A percentile compares a stretch with the other conserved stretches of the same genome.
Evolutionary conservation across 495 filamentous ascomycete genomes (phyloP).

Genomic region (Daldinia childiae): DNA sequence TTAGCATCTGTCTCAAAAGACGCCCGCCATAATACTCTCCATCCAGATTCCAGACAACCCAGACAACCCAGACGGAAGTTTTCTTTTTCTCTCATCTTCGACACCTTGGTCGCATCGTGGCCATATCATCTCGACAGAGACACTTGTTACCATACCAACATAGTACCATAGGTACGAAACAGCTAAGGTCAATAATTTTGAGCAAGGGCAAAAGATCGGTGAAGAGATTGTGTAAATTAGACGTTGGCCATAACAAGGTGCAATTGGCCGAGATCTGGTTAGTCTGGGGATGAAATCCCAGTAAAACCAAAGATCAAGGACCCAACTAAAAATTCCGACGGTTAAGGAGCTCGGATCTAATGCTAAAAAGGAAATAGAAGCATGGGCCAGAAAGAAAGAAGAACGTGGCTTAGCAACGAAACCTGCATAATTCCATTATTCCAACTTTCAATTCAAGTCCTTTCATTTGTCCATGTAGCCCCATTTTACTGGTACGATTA

Average conservation of each 20-base stretch:
- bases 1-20: conserved; percentile 38
- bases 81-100: conserved; percentile 21
- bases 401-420: conserved; percentile 28
- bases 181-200: neutral
- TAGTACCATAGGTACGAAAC: neutral
- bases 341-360: conserved; percentile 8
- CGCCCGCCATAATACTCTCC: conserved; percentile 27
- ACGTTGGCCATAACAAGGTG: conserved; percentile 25
- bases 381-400: conserved; percentile 26
- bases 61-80: conserved; percentile 17
- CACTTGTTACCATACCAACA: conserved; percentile 5
- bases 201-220: conserved; percentile 44
- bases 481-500: neutral
- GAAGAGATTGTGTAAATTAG: conserved; percentile 41
- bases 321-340: conserved; percentile 34
- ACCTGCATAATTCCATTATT: neutral
- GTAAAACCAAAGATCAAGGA: conserved; percentile 25
- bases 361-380: conserved; percentile 8
- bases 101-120: conserved; percentile 17
- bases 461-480: conserved; percentile 5
- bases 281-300: conserved; percentile 27
- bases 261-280: conserved; percentile 41
- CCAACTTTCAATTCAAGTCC: neutral
- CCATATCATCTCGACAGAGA: conserved; percentile 9
- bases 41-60: too few species aligned